A percentile compares a stretch with the other conserved stretches of the same genome.
Conservation (phyloP, 2,329 filamentous ascomycete species). For the Acephala macrosclerotiorum region DNA sequence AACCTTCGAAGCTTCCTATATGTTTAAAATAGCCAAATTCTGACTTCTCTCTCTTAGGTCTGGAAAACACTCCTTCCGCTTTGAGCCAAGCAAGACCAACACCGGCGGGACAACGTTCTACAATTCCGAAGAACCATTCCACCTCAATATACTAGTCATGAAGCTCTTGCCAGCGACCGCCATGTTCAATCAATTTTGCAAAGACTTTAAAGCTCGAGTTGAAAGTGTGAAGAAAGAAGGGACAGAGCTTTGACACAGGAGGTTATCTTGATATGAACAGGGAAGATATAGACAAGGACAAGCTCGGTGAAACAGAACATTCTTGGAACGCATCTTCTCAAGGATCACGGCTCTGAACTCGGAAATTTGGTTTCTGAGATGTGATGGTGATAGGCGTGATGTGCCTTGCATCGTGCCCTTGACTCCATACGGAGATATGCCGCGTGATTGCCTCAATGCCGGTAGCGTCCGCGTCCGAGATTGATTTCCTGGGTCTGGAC, state of each 20-base stretch:
- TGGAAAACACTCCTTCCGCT: constrained; percentile 35
- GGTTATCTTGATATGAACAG: background rate
- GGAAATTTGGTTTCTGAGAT: background rate
- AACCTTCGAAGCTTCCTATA: background rate
- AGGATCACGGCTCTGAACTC: background rate
- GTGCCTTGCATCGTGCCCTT: background rate
- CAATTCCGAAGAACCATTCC: constrained; percentile 33
- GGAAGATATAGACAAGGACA: constrained; percentile 3
- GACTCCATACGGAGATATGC: background rate
- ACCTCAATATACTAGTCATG: constrained; percentile 24
- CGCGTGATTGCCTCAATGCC: constrained; percentile 2
- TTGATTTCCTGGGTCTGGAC: constrained; percentile 2
- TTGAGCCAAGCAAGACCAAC: constrained; percentile 32
- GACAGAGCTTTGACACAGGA: background rate
- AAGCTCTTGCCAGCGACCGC: constrained; percentile 17
- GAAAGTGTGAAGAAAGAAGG: constrained; percentile 22
- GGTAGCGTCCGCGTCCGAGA: constrained; percentile 2
- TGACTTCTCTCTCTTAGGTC: constrained; percentile 27
- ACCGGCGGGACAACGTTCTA: constrained; percentile 36
- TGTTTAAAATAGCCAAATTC: constrained; percentile 34
- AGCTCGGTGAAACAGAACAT: background rate
- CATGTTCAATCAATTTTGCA: constrained; percentile 19
- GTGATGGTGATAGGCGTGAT: constrained; percentile 1
- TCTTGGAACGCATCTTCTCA: constrained; percentile 3
- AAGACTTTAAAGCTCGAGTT: constrained; percentile 23